Conservation (phyloP, 352 stramenopile species). For the Phytophthora sp. region DNA sequence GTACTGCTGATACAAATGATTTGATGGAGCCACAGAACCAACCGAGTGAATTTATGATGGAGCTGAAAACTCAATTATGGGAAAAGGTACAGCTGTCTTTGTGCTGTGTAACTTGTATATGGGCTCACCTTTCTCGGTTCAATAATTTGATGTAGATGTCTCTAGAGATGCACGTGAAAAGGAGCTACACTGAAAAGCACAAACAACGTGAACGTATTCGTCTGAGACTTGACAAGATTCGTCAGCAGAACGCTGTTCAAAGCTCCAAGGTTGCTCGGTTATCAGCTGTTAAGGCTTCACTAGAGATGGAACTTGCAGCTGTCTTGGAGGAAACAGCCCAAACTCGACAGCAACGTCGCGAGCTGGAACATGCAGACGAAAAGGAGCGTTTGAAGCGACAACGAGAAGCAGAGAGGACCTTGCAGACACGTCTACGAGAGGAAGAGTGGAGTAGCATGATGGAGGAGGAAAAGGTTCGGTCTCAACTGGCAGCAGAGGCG, state of each 20-base stretch:
- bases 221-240: constrained; percentile 28
- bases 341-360: constrained; percentile 38
- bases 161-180: constrained; percentile 44
- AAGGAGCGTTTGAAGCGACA: constrained; percentile 51
- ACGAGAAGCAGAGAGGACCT: constrained; percentile 52
- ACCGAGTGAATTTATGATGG: constrained; percentile 28
- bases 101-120: not conserved
- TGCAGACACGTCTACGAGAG: constrained; percentile 47
- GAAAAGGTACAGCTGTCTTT: constrained; percentile 21
- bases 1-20: constrained; percentile 19
- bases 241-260: constrained; percentile 24
- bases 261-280: constrained; percentile 35
- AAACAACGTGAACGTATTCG: constrained; percentile 37
- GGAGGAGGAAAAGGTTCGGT: constrained; percentile 55
- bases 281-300: constrained; percentile 32
- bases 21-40: not conserved
- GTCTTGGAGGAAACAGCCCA: constrained; percentile 32
- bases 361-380: constrained; percentile 53
- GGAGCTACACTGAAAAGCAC: constrained; percentile 33
- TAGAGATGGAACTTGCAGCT: constrained; percentile 44
- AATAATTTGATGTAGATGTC: constrained; percentile 39
- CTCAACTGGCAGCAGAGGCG: constrained; percentile 50
- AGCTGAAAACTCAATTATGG: constrained; percentile 28
- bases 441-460: constrained; percentile 61
- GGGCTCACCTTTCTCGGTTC: not conserved